Evolutionary conservation across 2,329 filamentous ascomycete species (phyloP).

Genomic region (Grosmannia clavigera): DNA sequence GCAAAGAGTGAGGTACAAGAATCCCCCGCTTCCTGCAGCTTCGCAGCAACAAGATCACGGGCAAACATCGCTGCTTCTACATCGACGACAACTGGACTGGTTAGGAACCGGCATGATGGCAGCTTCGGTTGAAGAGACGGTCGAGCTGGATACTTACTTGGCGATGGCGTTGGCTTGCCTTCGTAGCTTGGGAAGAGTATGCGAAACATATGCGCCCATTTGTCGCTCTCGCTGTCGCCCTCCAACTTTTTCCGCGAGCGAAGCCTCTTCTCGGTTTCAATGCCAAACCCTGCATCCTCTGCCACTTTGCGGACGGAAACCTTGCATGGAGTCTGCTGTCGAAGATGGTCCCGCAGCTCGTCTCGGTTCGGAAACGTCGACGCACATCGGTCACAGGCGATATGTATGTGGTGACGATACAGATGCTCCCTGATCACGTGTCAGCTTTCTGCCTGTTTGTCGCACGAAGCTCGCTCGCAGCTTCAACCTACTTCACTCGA

Average conservation of each 20-base stretch:
- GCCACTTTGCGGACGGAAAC: constrained; percentile 15
- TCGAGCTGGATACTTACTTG: constrained; percentile 17
- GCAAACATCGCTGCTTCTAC: not conserved
- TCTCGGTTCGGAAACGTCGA: constrained; percentile 20
- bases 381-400: constrained; percentile 24
- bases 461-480: not conserved
- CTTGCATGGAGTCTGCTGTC: constrained; percentile 15
- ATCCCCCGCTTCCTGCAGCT: not conserved
- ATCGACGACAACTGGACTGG: not conserved
- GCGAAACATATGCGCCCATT: constrained; percentile 25
- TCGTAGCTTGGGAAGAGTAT: constrained; percentile 22
- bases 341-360: constrained; percentile 20
- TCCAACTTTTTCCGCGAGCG: constrained; percentile 21
- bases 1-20: not conserved
- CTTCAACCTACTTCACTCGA: constrained; percentile 22
- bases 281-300: constrained; percentile 22
- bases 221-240: constrained; percentile 21
- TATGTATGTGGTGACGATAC: constrained; percentile 23
- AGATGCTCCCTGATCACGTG: constrained; percentile 21
- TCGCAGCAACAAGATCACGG: not conserved
- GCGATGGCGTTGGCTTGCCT: constrained; percentile 18
- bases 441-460: not conserved
- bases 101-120: not conserved
- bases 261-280: constrained; percentile 22
- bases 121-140: not conserved